These are phyloP conservation scores for Rhodotorula babjevae DNA, from an alignment of 768 basidiomycete genomes.

Conservation along the genomic window DNA sequence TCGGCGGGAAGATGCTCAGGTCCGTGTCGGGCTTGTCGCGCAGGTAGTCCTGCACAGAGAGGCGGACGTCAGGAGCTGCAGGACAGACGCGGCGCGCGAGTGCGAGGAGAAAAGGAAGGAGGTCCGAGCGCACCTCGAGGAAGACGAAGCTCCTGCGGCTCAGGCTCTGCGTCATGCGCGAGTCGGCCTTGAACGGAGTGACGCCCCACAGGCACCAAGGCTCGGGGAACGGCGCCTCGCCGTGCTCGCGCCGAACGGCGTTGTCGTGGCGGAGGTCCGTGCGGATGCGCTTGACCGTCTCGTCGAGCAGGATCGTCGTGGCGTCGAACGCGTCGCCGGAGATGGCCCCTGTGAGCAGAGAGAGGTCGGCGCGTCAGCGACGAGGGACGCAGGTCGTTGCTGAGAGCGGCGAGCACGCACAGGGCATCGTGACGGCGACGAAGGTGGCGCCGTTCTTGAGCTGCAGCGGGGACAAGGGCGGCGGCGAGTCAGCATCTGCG, in stretches of 20 bases:
- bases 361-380: background rate
- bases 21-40: constrained; percentile 1
- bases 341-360: background rate
- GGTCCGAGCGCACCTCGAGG: constrained; percentile 21
- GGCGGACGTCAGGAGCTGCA: too few relatives aligned
- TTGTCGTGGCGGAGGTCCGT: constrained; percentile 3
- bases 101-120: background rate
- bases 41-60: background rate
- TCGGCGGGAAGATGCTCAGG: constrained; percentile 13
- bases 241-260: background rate
- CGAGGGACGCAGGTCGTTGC: too few relatives aligned
- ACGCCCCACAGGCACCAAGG: constrained; percentile 16
- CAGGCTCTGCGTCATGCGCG: constrained; percentile 13
- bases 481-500: background rate
- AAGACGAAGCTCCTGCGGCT: constrained; percentile 1
- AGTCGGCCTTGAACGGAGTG: constrained; percentile 18
- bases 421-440: constrained; percentile 23
- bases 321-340: constrained; percentile 25
- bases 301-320: constrained; percentile 16
- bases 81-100: background rate
- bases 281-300: constrained; percentile 10
- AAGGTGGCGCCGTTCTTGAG: constrained; percentile 5
- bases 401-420: background rate
- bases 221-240: background rate
- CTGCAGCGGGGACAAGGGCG: background rate